Evolutionary conservation across 768 basidiomycete genomes (phyloP).

Genomic region (Pilatotrama ljubarskyi): DNA sequence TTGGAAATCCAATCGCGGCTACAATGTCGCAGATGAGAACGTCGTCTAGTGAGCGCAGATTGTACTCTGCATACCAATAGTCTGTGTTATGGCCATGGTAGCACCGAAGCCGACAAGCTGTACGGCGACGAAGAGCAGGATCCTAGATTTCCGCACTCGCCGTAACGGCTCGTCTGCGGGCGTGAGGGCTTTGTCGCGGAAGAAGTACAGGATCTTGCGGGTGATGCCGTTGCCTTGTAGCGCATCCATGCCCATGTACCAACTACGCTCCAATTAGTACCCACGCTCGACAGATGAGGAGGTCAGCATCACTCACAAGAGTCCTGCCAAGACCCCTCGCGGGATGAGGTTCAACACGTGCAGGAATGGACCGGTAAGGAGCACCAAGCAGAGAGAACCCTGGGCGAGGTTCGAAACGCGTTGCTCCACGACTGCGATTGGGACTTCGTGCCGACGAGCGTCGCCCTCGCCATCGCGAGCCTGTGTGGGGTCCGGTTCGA

Average conservation of each 20-base stretch:
- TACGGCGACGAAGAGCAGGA: slow-evolving; percentile 68
- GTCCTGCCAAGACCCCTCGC: slow-evolving; percentile 77
- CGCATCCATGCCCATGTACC: slow-evolving; percentile 91
- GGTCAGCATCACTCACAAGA: slow-evolving; percentile 59
- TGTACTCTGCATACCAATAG: slow-evolving; percentile 57
- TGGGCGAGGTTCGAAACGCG: slow-evolving; percentile 90
- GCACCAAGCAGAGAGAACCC: slow-evolving; percentile 73
- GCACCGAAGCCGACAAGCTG: slow-evolving; percentile 85
- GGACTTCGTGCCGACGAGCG: slow-evolving; percentile 46
- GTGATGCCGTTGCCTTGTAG: slow-evolving; percentile 83
- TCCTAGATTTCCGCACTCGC: slow-evolving; percentile 70
- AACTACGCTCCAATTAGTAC: slow-evolving; percentile 41
- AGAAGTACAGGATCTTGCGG: slow-evolving; percentile 73
- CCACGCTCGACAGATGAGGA: background rate
- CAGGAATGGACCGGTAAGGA: slow-evolving; percentile 81
- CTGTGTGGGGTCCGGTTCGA: slow-evolving; percentile 30
- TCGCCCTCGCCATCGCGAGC: slow-evolving; percentile 26
- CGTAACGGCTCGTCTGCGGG: slow-evolving; percentile 68
- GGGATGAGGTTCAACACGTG: slow-evolving; percentile 80
- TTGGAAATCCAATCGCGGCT: slow-evolving; percentile 91
- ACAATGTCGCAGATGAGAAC: too few relatives aligned
- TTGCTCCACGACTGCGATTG: slow-evolving; percentile 84
- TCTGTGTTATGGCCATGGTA: slow-evolving; percentile 90
- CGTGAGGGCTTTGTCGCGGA: slow-evolving; percentile 69
- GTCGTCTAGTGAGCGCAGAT: too few relatives aligned